A percentile compares a stretch with the other conserved stretches of the same genome.
Evolutionary conservation across 2,329 filamentous ascomycete species (phyloP).

Genomic region (Alternaria conjuncta): DNA sequence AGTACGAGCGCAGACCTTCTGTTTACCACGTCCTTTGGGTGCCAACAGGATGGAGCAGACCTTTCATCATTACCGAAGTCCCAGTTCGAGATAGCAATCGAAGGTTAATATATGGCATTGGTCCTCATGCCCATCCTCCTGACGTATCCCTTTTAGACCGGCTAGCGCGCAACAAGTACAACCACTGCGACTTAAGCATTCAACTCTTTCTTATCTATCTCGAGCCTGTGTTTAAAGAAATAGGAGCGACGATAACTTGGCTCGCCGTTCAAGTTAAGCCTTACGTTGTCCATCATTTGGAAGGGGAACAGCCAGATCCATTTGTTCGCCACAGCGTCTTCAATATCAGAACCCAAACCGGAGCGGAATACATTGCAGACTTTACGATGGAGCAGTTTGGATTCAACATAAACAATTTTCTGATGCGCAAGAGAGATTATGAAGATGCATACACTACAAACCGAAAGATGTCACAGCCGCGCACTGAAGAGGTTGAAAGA

Average conservation of each 20-base stretch:
- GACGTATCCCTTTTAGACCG: neutral
- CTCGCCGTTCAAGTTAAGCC: neutral
- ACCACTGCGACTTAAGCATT: conserved; percentile 9
- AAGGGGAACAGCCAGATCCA: neutral
- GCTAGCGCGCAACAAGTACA: neutral
- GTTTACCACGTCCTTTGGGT: neutral
- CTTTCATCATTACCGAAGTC: neutral
- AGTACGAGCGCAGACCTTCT: neutral
- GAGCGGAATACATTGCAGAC: conserved; percentile 9
- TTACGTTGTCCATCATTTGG: neutral
- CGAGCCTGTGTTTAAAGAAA: neutral
- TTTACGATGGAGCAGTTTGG: conserved; percentile 13
- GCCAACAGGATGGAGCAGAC: too few species aligned
- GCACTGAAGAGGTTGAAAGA: neutral
- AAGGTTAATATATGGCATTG: neutral
- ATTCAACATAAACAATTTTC: neutral
- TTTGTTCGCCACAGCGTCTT: conserved; percentile 9
- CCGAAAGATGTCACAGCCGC: neutral
- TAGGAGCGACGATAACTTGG: neutral
- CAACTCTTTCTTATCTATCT: neutral
- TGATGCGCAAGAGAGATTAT: conserved; percentile 3
- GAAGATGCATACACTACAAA: neutral
- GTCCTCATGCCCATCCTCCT: neutral
- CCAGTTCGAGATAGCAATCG: neutral
- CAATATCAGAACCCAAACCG: neutral